phyloP scores from a whole-genome alignment of 495 filamentous ascomycete species.

The Thozetella sp. region DNA sequence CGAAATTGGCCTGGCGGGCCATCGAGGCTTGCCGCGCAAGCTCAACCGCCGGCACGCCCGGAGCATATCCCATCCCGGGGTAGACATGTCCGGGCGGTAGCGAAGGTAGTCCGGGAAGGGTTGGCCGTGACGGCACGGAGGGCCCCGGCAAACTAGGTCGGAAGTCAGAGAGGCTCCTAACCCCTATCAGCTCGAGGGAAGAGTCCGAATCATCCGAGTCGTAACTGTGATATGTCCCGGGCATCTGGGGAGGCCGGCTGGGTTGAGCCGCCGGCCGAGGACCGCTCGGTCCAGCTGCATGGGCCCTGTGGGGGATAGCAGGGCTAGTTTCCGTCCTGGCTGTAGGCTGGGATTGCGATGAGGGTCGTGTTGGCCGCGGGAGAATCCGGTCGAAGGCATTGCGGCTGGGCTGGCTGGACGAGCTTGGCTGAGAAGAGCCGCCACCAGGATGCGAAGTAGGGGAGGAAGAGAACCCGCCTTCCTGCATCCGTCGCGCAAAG shows the following conservation, averaged over 20 bases:
- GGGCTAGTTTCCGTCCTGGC: not conserved
- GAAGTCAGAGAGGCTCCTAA: not conserved
- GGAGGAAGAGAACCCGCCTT: not conserved
- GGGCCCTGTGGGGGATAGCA: not conserved
- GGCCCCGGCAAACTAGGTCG: not conserved
- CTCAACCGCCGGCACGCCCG: slow-evolving; percentile 9
- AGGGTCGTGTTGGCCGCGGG: slow-evolving; percentile 5
- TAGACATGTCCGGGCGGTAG: not conserved
- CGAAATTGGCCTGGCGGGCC: not conserved
- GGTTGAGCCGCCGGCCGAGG: not conserved
- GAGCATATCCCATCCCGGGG: not conserved
- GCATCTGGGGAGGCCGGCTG: slow-evolving; percentile 4
- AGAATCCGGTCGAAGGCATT: slow-evolving; percentile 13
- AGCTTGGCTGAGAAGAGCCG: not conserved
- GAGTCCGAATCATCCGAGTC: slow-evolving; percentile 10
- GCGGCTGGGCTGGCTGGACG: not conserved
- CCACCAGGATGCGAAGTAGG: not conserved
- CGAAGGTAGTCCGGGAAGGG: not conserved
- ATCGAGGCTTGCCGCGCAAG: slow-evolving; percentile 9
- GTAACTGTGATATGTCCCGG: slow-evolving; percentile 10
- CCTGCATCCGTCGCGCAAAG: slow-evolving; percentile 12
- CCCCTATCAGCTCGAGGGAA: not conserved
- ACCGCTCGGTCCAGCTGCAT: not conserved
- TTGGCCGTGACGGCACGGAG: not conserved
- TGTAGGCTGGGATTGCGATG: slow-evolving; percentile 4